Conservation (phyloP, 139 green algal genomes). For the Chlorella sp. region DNA sequence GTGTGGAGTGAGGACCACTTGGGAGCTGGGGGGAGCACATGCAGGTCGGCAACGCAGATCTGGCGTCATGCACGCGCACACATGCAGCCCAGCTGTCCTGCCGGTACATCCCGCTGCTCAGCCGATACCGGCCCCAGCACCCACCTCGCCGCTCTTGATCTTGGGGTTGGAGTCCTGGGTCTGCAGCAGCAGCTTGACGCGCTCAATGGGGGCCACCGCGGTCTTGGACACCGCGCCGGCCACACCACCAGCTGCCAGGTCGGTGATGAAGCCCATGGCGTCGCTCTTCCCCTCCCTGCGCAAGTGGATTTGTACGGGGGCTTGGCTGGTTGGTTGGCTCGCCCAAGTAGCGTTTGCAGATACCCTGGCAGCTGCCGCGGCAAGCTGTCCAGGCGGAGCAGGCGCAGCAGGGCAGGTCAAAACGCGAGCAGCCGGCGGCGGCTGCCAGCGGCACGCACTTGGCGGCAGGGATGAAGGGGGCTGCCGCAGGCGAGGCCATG, state of each 20-base stretch:
- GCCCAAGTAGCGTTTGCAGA: too few relatives aligned
- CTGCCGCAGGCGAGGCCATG: neutral
- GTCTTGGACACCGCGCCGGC: constrained; percentile 96
- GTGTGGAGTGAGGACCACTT: too few relatives aligned
- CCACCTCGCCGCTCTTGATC: constrained; percentile 86
- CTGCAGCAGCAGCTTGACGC: constrained; percentile 98
- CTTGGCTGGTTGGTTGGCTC: too few relatives aligned
- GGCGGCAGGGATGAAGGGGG: constrained; percentile 15
- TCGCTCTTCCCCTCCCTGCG: constrained; percentile 28
- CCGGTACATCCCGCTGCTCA: too few relatives aligned
- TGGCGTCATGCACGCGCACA: too few relatives aligned
- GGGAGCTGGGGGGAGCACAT: too few relatives aligned
- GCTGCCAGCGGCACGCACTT: constrained; percentile 14
- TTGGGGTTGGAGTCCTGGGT: constrained; percentile 84
- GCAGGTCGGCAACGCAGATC: too few relatives aligned
- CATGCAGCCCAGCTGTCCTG: too few relatives aligned
- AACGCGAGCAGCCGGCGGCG: neutral
- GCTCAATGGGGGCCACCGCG: constrained; percentile 95
- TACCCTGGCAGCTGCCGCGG: neutral
- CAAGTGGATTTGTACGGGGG: too few relatives aligned
- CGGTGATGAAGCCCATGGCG: constrained; percentile 71
- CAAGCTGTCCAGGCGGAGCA: neutral
- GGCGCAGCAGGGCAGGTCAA: neutral
- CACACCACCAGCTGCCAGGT: constrained; percentile 79
- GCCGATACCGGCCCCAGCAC: neutral